These are phyloP conservation scores for Ustilago lituana DNA, from an alignment of 1,284 basidiomycete genomes.

Conservation along the genomic window DNA sequence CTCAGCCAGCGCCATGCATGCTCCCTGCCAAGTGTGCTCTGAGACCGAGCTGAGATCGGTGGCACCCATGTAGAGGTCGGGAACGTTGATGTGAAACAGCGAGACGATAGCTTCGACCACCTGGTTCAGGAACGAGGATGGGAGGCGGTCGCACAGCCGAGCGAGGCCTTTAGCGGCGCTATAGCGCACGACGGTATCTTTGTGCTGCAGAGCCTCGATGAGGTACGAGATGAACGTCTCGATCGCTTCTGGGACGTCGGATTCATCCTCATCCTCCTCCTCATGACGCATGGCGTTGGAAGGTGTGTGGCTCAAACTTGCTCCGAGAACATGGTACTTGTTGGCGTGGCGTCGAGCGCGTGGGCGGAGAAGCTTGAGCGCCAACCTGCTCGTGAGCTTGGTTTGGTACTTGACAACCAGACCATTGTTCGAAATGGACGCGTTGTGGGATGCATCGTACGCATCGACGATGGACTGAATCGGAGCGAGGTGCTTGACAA, in stretches of 20 bases:
- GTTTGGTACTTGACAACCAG: slow-evolving; percentile 57
- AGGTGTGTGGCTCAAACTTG: not conserved
- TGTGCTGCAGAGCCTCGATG: slow-evolving; percentile 81
- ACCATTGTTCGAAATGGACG: slow-evolving; percentile 27
- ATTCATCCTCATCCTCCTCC: slow-evolving; percentile 67
- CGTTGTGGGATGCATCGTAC: slow-evolving; percentile 66
- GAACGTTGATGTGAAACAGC: slow-evolving; percentile 74
- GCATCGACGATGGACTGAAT: slow-evolving; percentile 52
- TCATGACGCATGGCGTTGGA: not conserved
- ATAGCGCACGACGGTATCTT: slow-evolving; percentile 96
- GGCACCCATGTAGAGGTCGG: slow-evolving; percentile 73
- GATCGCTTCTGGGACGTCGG: slow-evolving; percentile 83
- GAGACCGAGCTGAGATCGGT: slow-evolving; percentile 73
- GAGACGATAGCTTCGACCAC: slow-evolving; percentile 81
- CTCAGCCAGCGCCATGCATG: slow-evolving; percentile 90
- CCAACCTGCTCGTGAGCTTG: slow-evolving; percentile 61
- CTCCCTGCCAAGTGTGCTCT: slow-evolving; percentile 93
- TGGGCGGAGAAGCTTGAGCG: slow-evolving; percentile 56
- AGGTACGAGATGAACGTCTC: slow-evolving; percentile 81
- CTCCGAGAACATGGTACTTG: slow-evolving; percentile 27
- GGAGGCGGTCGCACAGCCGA: slow-evolving; percentile 82
- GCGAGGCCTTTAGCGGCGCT: slow-evolving; percentile 93
- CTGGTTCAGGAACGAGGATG: slow-evolving; percentile 78
- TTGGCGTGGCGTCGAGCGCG: slow-evolving; percentile 17
- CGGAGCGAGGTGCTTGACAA: slow-evolving; percentile 23